Evolutionary conservation across 371 early-diverging fungal genomes (phyloP), one percentile per base, ranked within the genome.

Genomic region (Nematocida sp.): DNA sequence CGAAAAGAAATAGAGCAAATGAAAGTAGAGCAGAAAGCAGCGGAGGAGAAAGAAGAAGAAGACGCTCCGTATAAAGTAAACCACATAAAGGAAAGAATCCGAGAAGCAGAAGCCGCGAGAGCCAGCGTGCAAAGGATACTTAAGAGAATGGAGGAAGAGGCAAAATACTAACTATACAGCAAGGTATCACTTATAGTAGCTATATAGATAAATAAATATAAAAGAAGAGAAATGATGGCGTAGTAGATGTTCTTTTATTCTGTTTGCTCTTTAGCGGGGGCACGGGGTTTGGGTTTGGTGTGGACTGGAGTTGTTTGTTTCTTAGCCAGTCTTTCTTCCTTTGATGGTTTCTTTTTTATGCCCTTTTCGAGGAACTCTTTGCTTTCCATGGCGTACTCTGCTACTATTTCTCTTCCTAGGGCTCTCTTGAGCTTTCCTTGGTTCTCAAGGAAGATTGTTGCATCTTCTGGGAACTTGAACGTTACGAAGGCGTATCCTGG

Each of bases 401-500:
- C 75, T 9, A 25, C 33, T 59, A 63, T 63, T 32, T 53, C 45
- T 2, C 30, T 9, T 32, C 83, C 83, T 16, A 82, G 35, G 18
- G 18, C n/a, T 13, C 38, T 25, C 28, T 56, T 67, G 23, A 82
- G 28, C 26, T 48, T 32, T 0, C 32, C 28, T 42, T 66, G 81
- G 13, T 66, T 63, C 20, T 71, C 48, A 20, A 75, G 38, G 71
- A 82, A 82, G 13, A 30, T 50, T 20, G 57, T 40, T 11, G 83
- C 80, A 18, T 81, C 78, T 60, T 79, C 68, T 35, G 78, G 61
- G 47, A 36, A 67, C 33, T 63, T 57, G 66, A 79, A 82, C 9
- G 79, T 77, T 25, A 82, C 47, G 78, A 81, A 81, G 23, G 79
- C 83, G 42, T 79, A 82, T 49, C 83, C 83, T 13, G 59, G 78